Evolutionary conservation across 1,139 yeast genomes (phyloP).

Genomic region (Williopsis jadinii): DNA sequence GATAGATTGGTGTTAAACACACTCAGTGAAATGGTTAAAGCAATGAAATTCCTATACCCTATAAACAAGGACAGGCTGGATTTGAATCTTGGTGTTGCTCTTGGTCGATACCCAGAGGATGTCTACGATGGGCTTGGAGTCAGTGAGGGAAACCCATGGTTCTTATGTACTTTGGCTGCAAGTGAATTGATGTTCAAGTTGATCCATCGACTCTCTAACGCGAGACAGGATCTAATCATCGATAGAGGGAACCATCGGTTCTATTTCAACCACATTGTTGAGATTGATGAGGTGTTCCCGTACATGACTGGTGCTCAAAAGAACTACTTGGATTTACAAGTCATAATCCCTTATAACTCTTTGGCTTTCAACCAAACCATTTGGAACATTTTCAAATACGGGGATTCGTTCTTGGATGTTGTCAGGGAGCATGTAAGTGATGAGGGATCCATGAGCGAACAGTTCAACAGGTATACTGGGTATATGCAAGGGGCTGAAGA

Average conservation of each 20-base stretch:
- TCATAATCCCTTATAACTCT: constrained; percentile 37
- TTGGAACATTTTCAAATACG: constrained; percentile 43
- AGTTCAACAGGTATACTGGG: constrained; percentile 75
- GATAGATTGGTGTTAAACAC: constrained; percentile 53
- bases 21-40: constrained; percentile 47
- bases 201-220: constrained; percentile 27
- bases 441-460: constrained; percentile 83
- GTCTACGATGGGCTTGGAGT: constrained; percentile 72
- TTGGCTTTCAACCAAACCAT: constrained; percentile 40
- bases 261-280: constrained; percentile 24
- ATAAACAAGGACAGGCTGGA: constrained; percentile 49
- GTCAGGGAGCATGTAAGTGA: constrained; percentile 65
- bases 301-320: not conserved
- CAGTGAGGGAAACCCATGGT: constrained; percentile 93
- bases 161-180: constrained; percentile 77
- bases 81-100: constrained; percentile 51
- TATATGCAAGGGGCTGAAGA: constrained; percentile 82
- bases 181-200: constrained; percentile 38
- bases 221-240: constrained; percentile 29
- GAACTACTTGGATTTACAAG: constrained; percentile 3
- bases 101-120: constrained; percentile 95
- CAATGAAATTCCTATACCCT: constrained; percentile 71
- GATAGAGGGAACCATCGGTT: constrained; percentile 19
- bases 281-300: constrained; percentile 4
- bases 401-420: constrained; percentile 71